Percentiles rank a stretch among this genome's conserved stretches.
Conservation (phyloP, 805 yeast species). For the Cyberlindnera saturnus region DNA sequence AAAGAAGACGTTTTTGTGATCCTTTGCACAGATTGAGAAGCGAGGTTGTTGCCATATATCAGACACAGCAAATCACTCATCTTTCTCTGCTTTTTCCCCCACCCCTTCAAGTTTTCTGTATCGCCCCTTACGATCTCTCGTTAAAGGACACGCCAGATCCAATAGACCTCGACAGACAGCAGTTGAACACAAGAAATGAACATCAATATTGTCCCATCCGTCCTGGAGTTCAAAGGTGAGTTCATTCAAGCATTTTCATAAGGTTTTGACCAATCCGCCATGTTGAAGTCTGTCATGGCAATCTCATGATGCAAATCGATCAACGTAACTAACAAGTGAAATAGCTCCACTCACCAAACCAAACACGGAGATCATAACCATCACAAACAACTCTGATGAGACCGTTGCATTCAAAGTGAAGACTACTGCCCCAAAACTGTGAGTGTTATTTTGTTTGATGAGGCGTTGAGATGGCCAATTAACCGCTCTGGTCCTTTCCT, state of each 20-base stretch:
- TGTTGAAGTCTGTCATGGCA: background rate
- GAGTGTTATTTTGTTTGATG: constrained; percentile 1
- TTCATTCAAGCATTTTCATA: constrained; percentile 13
- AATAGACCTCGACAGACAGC: background rate
- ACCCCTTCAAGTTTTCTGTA: no score
- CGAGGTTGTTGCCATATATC: no score
- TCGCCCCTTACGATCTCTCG: background rate
- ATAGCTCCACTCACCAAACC: constrained; percentile 72
- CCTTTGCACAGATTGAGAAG: no score
- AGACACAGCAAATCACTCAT: no score
- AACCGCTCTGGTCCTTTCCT: background rate
- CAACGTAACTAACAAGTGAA: constrained; percentile 2
- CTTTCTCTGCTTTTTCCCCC: no score
- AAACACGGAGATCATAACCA: constrained; percentile 50
- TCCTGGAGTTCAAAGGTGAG: constrained; percentile 76
- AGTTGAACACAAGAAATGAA: constrained; percentile 4
- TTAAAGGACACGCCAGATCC: background rate
- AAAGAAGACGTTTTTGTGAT: no score
- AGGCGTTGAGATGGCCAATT: no score
- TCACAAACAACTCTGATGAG: constrained; percentile 51
- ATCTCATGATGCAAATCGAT: background rate
- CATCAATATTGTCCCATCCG: constrained; percentile 66
- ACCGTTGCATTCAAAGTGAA: constrained; percentile 89
- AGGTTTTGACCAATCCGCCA: background rate
- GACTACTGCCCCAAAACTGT: constrained; percentile 94